These are phyloP conservation scores for Camelina laxa DNA, from an alignment of 345 rosid genomes.

Conservation along the genomic window DNA sequence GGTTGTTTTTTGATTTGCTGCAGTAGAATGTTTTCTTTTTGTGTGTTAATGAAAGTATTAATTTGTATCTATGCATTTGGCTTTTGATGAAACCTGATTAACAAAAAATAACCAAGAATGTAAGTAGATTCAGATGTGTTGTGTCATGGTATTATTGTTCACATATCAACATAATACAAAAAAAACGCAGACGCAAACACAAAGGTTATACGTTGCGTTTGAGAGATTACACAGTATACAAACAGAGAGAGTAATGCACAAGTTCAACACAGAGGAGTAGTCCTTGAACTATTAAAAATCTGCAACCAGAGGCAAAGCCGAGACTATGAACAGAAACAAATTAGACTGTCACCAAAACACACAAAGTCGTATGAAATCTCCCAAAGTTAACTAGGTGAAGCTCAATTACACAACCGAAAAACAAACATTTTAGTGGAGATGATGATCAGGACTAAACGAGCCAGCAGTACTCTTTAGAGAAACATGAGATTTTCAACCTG, in stretches of 20 bases:
- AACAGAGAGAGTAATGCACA: neutral
- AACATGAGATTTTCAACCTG: constrained; percentile 33
- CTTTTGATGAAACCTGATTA: too few species aligned
- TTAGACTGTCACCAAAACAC: neutral
- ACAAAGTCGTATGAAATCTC: neutral
- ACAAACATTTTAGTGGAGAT: neutral
- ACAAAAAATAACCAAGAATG: too few species aligned
- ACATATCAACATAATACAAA: too few species aligned
- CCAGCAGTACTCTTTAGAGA: constrained; percentile 4
- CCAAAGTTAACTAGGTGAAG: neutral
- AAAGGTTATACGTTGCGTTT: too few species aligned
- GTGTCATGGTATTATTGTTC: too few species aligned
- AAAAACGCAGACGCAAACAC: too few species aligned
- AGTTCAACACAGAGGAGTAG: neutral
- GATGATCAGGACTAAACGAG: neutral
- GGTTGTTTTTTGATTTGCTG: neutral
- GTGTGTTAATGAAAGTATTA: neutral
- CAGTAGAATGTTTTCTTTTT: neutral
- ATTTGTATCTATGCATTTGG: neutral
- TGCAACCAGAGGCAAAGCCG: neutral
- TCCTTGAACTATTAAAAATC: neutral
- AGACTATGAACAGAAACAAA: neutral
- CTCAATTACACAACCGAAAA: neutral
- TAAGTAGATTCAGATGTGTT: too few species aligned
- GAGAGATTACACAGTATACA: too few species aligned